Percentiles rank a stretch among this genome's conserved stretches.
Conservation (phyloP, 2,329 filamentous ascomycete genomes). For the Apiospora malaysiana region DNA sequence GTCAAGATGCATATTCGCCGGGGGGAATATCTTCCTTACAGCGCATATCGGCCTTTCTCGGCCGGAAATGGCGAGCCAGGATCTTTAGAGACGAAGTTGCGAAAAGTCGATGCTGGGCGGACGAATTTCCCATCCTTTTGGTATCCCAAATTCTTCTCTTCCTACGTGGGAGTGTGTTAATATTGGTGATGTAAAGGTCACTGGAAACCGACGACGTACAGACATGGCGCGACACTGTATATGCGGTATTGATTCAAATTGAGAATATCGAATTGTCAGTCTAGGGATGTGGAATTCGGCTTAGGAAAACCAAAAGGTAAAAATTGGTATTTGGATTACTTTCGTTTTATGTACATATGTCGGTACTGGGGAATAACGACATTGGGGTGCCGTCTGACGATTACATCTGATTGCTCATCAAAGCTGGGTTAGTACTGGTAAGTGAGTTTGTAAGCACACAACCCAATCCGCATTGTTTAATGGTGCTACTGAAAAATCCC, state of each 20-base stretch:
- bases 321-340: neutral
- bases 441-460: neutral
- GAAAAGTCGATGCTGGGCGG: slow-evolving; percentile 60
- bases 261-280: neutral
- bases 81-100: slow-evolving; percentile 59
- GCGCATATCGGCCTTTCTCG: slow-evolving; percentile 63
- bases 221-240: neutral
- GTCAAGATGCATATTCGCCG: neutral
- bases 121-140: slow-evolving; percentile 56
- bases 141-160: slow-evolving; percentile 31
- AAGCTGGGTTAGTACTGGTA: neutral
- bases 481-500: neutral
- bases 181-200: too few relatives aligned
- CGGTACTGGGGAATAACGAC: too few relatives aligned
- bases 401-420: neutral
- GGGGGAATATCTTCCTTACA: slow-evolving; percentile 43
- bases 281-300: too few relatives aligned
- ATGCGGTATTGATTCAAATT: neutral
- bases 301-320: neutral
- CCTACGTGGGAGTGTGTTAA: neutral
- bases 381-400: too few relatives aligned
- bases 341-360: too few relatives aligned
- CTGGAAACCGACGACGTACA: neutral
- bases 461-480: neutral
- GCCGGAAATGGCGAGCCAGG: slow-evolving; percentile 59